Base-by-base conservation (phyloP, 1,284 basidiomycete species). In the Malassezia psittaci region DNA sequence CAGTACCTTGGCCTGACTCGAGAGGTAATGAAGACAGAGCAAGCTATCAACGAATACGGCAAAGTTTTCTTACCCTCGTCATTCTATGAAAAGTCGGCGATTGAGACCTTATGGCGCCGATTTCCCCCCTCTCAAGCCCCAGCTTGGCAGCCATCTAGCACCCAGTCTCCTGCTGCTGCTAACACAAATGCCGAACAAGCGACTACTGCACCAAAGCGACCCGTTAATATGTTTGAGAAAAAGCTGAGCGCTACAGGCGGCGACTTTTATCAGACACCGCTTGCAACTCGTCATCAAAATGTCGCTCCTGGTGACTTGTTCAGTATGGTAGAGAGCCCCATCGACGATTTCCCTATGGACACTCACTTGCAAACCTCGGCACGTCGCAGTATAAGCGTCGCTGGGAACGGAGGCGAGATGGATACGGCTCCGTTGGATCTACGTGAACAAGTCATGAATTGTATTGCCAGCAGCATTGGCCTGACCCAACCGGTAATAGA, bases 401-500 rank as follows among this genome's bases (percentile, higher is more conserved):
- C 21, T 18, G 49, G 21, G 11, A 32, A 48, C 2, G 33, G n/a
- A 21, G 35, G 13, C 6, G 8, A 39, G 12, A 11, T 37, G 35
- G 16, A 36, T 39, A 29, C 8, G 33, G 54, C 42, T 21, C 41
- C 49, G 38, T 49, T 56, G 68, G 88, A 96, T 68, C 81, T 98
- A 36, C 83, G 88, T 41, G 88, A 90, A 62, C 89, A 88, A 61
- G 90, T 99, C 34, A 90, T 98, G 86, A 85, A 86, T 5, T 94
- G 89, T 76, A 94, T 99, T 57, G 90, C 91, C 1, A 93, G 91
- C 74, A 94, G 90, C 5, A 96, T 99, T 54, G 93, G 93, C 3
- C 80, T 99, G 11, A 79, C 88, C n/a, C 91, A 94, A 63, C 85
- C 88, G 7, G 82, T 84, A 8, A 77, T 85, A 13, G 62, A 60